These are phyloP conservation scores for Berberis vulgaris DNA, from an alignment of 164 flowering plant genomes.

Conservation along the genomic window DNA sequence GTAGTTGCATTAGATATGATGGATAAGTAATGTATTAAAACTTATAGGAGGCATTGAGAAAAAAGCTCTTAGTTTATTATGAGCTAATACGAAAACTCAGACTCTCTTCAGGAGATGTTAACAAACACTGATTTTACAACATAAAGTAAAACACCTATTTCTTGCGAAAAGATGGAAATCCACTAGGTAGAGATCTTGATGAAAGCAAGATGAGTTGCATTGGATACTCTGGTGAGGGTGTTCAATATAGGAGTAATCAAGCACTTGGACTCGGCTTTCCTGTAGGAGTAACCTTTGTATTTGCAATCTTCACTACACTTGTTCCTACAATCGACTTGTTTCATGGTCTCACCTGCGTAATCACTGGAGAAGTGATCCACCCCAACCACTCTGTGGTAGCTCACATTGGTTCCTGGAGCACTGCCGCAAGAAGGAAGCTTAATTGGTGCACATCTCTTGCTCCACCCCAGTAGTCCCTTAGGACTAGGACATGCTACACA, in stretches of 20 bases:
- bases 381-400: not conserved
- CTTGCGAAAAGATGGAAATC: too few relatives aligned
- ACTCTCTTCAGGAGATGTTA: too few relatives aligned
- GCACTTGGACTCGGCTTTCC: not conserved
- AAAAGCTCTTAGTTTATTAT: too few relatives aligned
- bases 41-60: too few relatives aligned
- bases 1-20: too few relatives aligned
- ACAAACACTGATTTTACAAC: too few relatives aligned
- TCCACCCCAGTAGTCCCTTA: slow-evolving; percentile 4
- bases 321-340: not conserved
- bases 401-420: not conserved
- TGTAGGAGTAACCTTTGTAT: not conserved
- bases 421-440: not conserved
- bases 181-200: not conserved
- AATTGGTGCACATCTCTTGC: not conserved
- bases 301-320: not conserved
- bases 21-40: too few relatives aligned
- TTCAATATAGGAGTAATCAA: not conserved
- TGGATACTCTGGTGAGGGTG: not conserved
- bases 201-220: not conserved
- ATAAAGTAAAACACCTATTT: too few relatives aligned
- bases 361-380: slow-evolving; percentile 1
- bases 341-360: not conserved
- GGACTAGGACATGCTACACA: not conserved
- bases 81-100: too few relatives aligned